Base-by-base conservation (phyloP, 2,329 filamentous ascomycete species). In the Pseudogymnoascus sp. region DNA sequence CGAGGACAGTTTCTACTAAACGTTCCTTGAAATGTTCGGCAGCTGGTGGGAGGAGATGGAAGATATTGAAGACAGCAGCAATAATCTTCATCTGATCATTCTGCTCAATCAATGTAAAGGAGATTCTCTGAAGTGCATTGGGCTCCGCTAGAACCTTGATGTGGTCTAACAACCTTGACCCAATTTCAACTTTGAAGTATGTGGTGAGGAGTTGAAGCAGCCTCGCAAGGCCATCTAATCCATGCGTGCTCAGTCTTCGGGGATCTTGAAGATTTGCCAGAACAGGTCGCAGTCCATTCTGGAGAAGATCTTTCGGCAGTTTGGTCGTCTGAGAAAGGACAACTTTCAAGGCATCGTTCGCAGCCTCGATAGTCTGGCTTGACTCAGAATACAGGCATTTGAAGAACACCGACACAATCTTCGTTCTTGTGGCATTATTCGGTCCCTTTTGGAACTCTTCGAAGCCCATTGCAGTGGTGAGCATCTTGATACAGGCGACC, bases 161-260 rank as follows among this genome's bases (percentile, higher is more conserved):
- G 70, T 99, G 94, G 66, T 97, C 93, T 8, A 99, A 80, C n/a
- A 99, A 78, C 25, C 94, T 85, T 21, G 91, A 85, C 5, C 94
- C 95, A 61, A 99, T 99, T 73, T 99, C 94, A 0, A 97, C 92
- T 76, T 99, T 99, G 77, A 99, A 99, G 74, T 99, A 99, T 64
- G 94, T 97, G 0, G 93, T 99, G 15, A 99, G 80, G 1, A 99
- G 81, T 66, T 94, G 93, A 64, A 99, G 77, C 1, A 99, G 81
- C 39, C 93, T 86, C 15, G 92, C 92, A 33, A 99, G 79, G 27
- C 96, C 96, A 72, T 97, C 92, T 4, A 99, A 79, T 2, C 92
- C 92, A 69, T 92, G 89, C 0, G 93, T 90, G 17, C 87, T 96
- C 17, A 99, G 79, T 63, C 93, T 88, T 73, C 96, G 91, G 0